Base-by-base conservation (phyloP, 1,284 basidiomycete genomes). In the Afroboletus lepidellus region DNA sequence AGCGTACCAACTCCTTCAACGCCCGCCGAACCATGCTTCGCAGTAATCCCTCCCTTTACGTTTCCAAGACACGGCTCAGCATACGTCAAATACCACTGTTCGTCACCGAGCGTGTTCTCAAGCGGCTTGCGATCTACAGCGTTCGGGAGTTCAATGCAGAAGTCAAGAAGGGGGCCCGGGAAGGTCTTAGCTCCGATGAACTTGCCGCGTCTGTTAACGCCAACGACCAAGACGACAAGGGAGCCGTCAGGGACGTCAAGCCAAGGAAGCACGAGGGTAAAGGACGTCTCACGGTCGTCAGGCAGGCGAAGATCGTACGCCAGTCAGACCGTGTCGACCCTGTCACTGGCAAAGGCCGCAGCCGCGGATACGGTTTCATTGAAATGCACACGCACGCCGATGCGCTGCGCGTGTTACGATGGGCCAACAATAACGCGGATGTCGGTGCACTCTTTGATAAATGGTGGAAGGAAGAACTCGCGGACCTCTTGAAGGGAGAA, bases 291-390 rank as follows among this genome's bases (percentile, higher is more conserved):
- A 86, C 87, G 0, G 77, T 73, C 38, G 85, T 82, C 74, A 94
- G 81, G 74, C 96, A 99, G 72, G 78, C 87, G 37, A 98, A 99
- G 74, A 86, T 99, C 54, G 85, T 98, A 12, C 84, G 94, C 15
- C 86, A 92, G 68, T 76, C 78, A 23, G 95, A 97, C 58, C 87
- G 93, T 20, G 77, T 96, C 47, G 96, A 99, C 67, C 78, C 90
- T 0, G 69, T 94, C 29, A 95, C 91, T 0, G 92, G 90, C 3
- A 84, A 90, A 59, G 93, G 93, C 3, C 81, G 89, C 50, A 92
- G 88, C 60, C 92, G 90, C 66, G 96, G 96, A 0, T 99, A 98
- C 64, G 97, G 96, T 15, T 99, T 99, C 75, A 67, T 99, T 37
- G 96, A 99, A 75, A 84, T 98, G 81, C 76, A 84, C 34, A 80